Evolutionary conservation across 306 rosid genomes (phyloP).

Genomic region (Cercis canadensis): DNA sequence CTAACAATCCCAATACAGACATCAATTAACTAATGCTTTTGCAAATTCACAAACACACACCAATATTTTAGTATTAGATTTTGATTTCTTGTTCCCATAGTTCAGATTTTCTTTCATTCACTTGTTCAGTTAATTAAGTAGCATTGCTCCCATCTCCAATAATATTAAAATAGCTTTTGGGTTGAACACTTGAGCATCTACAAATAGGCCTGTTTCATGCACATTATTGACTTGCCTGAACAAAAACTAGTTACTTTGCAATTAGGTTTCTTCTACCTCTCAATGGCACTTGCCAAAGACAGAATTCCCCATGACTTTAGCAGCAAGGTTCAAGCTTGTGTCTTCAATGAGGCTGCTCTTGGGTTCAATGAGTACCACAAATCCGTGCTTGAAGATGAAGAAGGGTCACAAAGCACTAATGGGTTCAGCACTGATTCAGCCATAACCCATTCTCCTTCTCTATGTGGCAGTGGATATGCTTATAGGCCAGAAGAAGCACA

Average conservation of each 20-base stretch:
- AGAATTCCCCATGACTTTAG: slow-evolving; percentile 39
- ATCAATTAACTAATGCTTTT: slow-evolving; percentile 21
- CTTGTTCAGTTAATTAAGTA: slow-evolving; percentile 2
- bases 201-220: slow-evolving; percentile 50
- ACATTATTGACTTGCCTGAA: slow-evolving; percentile 30
- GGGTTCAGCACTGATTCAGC: slow-evolving; percentile 50
- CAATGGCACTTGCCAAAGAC: slow-evolving; percentile 61
- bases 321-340: slow-evolving; percentile 41
- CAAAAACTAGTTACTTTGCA: slow-evolving; percentile 14
- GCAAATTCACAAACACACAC: not conserved
- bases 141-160: slow-evolving; percentile 40
- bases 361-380: slow-evolving; percentile 44
- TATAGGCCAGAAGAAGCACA: slow-evolving; percentile 48
- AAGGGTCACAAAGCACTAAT: slow-evolving; percentile 40
- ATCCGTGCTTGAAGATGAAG: slow-evolving; percentile 39
- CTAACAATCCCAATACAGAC: slow-evolving; percentile 60
- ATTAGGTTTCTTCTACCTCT: slow-evolving; percentile 16
- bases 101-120: slow-evolving; percentile 32
- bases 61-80: slow-evolving; percentile 27
- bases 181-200: slow-evolving; percentile 45
- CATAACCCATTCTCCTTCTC: slow-evolving; percentile 40
- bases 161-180: slow-evolving; percentile 3
- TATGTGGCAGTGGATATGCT: slow-evolving; percentile 36
- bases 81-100: slow-evolving; percentile 36
- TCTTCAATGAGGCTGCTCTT: slow-evolving; percentile 41